Conservation (phyloP, 345 rosid species). For the Microthlaspi erraticum region DNA sequence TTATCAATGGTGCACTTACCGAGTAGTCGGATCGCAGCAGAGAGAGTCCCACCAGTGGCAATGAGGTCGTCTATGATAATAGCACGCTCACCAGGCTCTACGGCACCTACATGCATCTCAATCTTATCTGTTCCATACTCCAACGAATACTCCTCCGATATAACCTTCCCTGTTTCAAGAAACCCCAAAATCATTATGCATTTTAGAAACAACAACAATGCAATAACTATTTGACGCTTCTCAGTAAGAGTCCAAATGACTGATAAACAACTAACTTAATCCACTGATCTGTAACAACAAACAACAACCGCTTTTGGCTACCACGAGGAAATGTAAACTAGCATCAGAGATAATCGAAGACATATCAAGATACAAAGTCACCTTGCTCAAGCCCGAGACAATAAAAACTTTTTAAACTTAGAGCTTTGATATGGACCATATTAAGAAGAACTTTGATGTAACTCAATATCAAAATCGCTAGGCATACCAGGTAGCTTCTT, state of each 20-base stretch:
- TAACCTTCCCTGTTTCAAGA: constrained; percentile 69
- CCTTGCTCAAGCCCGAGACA: background rate
- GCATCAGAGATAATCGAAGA: background rate
- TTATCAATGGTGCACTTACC: constrained; percentile 54
- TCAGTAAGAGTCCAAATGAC: background rate
- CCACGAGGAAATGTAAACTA: constrained; percentile 6
- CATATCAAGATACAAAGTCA: background rate
- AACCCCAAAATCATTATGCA: constrained; percentile 4
- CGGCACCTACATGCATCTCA: constrained; percentile 99
- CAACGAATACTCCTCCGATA: constrained; percentile 88
- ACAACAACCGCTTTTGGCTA: constrained; percentile 10
- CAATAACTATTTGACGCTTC: background rate
- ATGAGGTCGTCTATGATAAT: constrained; percentile 89
- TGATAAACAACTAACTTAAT: background rate
- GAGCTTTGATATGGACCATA: background rate
- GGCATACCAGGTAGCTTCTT: constrained; percentile 84
- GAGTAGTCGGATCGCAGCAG: constrained; percentile 91
- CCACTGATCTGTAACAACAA: background rate
- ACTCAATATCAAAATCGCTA: background rate
- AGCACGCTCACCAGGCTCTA: constrained; percentile 85
- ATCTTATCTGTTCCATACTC: constrained; percentile 95
- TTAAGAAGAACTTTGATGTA: background rate
- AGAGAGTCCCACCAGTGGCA: constrained; percentile 95
- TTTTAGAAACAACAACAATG: background rate
- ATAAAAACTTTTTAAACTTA: background rate